Conservation (phyloP, 805 yeast species). For the Danielia oregonensis region DNA sequence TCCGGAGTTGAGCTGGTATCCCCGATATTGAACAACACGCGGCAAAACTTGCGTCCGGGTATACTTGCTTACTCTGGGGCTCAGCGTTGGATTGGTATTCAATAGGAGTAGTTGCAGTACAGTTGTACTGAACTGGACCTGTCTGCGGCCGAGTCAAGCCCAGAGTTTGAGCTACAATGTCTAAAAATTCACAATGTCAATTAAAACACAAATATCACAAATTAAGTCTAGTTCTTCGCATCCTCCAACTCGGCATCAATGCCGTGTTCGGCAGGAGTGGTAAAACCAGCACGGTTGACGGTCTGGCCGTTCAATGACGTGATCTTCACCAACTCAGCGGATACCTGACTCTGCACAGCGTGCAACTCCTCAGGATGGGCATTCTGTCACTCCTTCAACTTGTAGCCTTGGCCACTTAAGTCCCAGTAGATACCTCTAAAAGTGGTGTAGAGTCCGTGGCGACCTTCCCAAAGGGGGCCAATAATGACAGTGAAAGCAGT, state of each 20-base stretch:
- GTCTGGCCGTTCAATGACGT: constrained; percentile 10
- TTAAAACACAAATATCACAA: no score
- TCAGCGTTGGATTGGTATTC: no score
- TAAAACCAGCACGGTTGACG: constrained; percentile 7
- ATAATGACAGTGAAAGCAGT: constrained; percentile 60
- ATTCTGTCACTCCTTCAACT: constrained; percentile 72
- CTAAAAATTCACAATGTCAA: no score
- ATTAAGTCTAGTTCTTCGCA: constrained; percentile 4
- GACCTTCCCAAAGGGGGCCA: constrained; percentile 73
- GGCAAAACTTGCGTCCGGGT: no score
- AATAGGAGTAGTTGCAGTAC: no score
- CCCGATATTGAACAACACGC: no score
- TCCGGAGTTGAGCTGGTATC: no score
- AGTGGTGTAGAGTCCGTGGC: constrained; percentile 60
- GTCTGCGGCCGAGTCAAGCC: no score
- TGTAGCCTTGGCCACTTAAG: constrained; percentile 66
- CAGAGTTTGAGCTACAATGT: no score
- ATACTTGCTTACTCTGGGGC: no score
- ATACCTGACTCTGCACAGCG: constrained; percentile 64
- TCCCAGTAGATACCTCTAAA: constrained; percentile 86
- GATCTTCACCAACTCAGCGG: constrained; percentile 18
- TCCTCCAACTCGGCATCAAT: constrained; percentile 13
- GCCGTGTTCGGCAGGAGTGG: constrained; percentile 7
- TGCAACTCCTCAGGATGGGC: constrained; percentile 72
- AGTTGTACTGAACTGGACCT: no score